Evolutionary conservation across 2,329 filamentous ascomycete species (phyloP), one percentile per base, ranked within the genome.

Genomic region (Colletotrichum tabaci): DNA sequence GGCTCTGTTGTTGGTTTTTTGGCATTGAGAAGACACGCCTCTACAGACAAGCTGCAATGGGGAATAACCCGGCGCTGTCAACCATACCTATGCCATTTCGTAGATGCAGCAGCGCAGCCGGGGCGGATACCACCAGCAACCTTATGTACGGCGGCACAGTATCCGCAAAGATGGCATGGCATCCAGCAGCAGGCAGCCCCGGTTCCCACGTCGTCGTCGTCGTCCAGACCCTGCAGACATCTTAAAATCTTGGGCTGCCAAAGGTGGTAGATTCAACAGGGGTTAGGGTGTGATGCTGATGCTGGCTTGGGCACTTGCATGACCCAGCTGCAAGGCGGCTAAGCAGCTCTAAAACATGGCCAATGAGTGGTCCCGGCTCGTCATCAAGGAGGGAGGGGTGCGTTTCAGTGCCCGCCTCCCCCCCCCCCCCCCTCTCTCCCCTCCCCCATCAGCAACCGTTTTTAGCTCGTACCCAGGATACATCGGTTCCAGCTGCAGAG

Each of bases 221-320:
- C 30, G 30, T 35, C 44, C 63, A 67, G 72, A 72, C 72, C 72
- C 72, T 73, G 72, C 72, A 73, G 72, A 65, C 60, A 72, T 68
- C 58, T 67, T 67, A 68, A 62, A 71, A 63, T 73, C 46, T 61
- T 72, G 60, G 61, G 49, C 58, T 68, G 58, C 62, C 72, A 67
- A 61, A 63, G 44, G 64, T 61, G 55, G 49, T n/a, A 65, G 52
- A 69, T 63, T 42, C 23, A 44, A 68, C 72, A 72, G 64, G 72
- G 66, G 56, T 23, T 62, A 58, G 69, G 53, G 72, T 61, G 57
- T 66, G 69, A 53, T 65, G 47, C 15, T 71, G 60, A 61, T 67
- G 71, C 52, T 73, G 67, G 67, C 73, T 72, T 56, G 73, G 72
- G 57, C 71, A 73, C 73, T 73, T 72, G 73, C 73, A 74, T 74